Conservation (phyloP, 306 rosid genomes). For the Vicia faba region DNA sequence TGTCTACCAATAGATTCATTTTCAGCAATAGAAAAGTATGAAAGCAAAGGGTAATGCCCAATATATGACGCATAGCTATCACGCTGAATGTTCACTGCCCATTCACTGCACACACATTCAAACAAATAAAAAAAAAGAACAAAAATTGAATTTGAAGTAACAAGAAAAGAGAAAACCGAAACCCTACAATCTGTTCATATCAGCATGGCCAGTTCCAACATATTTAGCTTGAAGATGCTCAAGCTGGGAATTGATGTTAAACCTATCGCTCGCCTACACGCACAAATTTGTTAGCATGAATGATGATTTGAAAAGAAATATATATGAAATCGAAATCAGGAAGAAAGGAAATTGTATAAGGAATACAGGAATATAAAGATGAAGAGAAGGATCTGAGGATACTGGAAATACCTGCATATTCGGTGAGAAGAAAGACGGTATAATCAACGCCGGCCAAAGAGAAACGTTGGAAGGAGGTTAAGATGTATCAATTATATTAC, state of each 20-base stretch:
- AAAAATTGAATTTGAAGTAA: neutral
- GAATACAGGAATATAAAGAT: neutral
- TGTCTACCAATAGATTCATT: constrained; percentile 96
- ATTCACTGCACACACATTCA: constrained; percentile 55
- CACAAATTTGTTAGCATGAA: neutral
- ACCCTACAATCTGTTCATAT: constrained; percentile 82
- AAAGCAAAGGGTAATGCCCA: constrained; percentile 80
- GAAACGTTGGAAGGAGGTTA: too few species aligned
- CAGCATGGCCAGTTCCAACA: constrained; percentile 97
- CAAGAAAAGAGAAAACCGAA: neutral
- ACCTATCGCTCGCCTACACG: constrained; percentile 88
- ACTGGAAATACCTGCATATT: constrained; percentile 39
- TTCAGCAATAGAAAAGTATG: constrained; percentile 84
- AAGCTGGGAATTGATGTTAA: constrained; percentile 94
- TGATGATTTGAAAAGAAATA: too few species aligned
- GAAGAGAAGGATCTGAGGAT: neutral
- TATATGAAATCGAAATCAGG: neutral
- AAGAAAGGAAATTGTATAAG: too few species aligned
- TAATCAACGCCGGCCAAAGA: too few species aligned
- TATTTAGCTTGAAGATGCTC: constrained; percentile 96
- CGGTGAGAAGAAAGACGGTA: neutral
- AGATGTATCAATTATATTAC: too few species aligned
- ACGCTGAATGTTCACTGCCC: constrained; percentile 97
- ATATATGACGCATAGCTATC: constrained; percentile 95
- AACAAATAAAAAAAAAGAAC: neutral